phyloP scores from a whole-genome alignment of 805 yeast genomes.

The Candida ficus region DNA sequence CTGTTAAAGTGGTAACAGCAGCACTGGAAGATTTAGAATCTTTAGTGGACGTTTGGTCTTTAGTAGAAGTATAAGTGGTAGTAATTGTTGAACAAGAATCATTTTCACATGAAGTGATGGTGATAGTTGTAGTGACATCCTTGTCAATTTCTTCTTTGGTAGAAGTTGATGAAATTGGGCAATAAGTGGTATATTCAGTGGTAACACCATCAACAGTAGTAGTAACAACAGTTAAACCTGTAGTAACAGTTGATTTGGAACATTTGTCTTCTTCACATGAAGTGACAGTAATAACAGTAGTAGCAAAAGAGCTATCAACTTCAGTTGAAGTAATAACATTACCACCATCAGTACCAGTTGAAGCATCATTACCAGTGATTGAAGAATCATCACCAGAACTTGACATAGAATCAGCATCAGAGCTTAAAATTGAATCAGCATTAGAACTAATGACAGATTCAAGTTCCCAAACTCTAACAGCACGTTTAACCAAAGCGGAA shows the following conservation, averaged over 20 bases:
- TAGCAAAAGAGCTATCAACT: not conserved
- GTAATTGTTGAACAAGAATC: not conserved
- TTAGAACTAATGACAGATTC: constrained; percentile 9
- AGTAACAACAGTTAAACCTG: not conserved
- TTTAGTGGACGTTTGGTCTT: no score
- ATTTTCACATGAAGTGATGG: not conserved
- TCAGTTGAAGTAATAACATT: not conserved
- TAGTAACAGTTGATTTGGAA: not conserved
- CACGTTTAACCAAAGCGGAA: constrained; percentile 12
- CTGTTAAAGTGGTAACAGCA: not conserved
- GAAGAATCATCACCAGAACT: not conserved
- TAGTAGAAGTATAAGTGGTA: not conserved
- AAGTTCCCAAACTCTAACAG: constrained; percentile 6
- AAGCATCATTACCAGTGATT: not conserved
- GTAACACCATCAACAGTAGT: not conserved
- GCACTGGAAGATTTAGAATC: not conserved
- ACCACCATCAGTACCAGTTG: no score
- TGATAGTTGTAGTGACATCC: not conserved
- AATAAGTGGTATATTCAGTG: not conserved
- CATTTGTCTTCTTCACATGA: not conserved
- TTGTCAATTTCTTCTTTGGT: no score
- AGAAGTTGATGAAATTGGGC: not conserved
- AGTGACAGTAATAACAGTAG: not conserved
- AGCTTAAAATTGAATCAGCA: not conserved
- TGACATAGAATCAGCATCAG: not conserved